Percentiles rank a stretch among this genome's conserved stretches.
phyloP scores from a whole-genome alignment of 75 land plant genomes.

The Cryptomeria japonica region DNA sequence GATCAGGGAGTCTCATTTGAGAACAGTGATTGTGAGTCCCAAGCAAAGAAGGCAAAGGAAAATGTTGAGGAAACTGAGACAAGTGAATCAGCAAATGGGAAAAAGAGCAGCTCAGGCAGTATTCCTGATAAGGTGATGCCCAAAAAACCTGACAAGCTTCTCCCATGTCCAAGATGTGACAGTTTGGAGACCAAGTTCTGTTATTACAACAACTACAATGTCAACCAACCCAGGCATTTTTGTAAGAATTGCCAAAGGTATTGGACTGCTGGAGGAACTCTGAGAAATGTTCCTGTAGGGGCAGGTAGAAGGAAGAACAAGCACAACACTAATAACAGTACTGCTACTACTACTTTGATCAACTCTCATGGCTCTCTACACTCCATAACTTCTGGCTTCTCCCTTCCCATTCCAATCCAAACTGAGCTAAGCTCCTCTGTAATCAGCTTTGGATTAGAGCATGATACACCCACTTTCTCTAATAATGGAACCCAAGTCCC shows the following conservation, averaged over 20 bases:
- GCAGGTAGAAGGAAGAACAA: slow-evolving; percentile 38
- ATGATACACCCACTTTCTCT: background rate
- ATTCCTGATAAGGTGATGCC: slow-evolving; percentile 7
- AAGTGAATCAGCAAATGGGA: background rate
- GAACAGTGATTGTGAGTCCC: slow-evolving; percentile 1
- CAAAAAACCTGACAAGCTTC: slow-evolving; percentile 19
- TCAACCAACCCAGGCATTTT: slow-evolving; percentile 36
- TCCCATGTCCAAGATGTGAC: slow-evolving; percentile 34
- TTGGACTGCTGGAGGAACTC: slow-evolving; percentile 39
- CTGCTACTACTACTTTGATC: background rate
- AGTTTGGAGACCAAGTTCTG: slow-evolving; percentile 38
- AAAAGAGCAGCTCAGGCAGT: slow-evolving; percentile 9
- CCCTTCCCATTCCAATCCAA: slow-evolving; percentile 5
- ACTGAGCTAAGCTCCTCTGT: slow-evolving; percentile 6
- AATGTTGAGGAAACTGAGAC: background rate
- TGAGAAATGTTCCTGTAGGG: slow-evolving; percentile 41
- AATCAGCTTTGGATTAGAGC: slow-evolving; percentile 7
- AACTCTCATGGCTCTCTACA: slow-evolving; percentile 1
- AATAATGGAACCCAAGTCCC: background rate
- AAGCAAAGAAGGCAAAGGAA: background rate
- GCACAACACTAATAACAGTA: background rate
- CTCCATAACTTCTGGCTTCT: slow-evolving; percentile 3
- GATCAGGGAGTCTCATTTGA: background rate
- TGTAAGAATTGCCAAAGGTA: slow-evolving; percentile 36
- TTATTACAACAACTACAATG: slow-evolving; percentile 36